phyloP scores from a whole-genome alignment of 257 asterid species.

The Capsicum rhomboideum region DNA sequence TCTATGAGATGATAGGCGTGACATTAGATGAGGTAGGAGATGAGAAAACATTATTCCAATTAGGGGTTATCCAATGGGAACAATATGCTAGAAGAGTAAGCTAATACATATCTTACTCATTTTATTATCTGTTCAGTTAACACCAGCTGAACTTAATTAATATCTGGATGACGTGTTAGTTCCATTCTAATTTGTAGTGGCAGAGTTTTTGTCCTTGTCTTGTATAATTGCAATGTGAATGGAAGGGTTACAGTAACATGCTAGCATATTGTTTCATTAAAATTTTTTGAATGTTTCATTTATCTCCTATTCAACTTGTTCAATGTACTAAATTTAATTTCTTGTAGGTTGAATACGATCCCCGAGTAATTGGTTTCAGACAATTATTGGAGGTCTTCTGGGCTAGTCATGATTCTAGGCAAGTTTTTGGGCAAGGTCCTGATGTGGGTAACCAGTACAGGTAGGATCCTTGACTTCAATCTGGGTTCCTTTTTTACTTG shows the following conservation, averaged over 20 bases:
- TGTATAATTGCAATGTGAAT: neutral
- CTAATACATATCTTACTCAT: neutral
- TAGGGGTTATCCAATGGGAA: neutral
- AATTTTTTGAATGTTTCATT: neutral
- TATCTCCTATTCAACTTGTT: conserved; percentile 2
- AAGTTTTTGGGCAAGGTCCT: conserved; percentile 98
- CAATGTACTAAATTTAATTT: neutral
- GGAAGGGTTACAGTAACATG: neutral
- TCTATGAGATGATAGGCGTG: neutral
- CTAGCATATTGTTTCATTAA: too few relatives aligned
- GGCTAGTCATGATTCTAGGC: conserved; percentile 89
- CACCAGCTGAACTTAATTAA: neutral
- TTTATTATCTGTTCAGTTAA: neutral
- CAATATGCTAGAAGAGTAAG: neutral
- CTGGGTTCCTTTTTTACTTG: neutral
- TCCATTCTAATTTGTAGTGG: neutral
- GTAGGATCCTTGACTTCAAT: conserved; percentile 25
- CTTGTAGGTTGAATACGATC: conserved; percentile 82
- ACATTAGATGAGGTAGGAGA: neutral
- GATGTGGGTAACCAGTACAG: conserved; percentile 95
- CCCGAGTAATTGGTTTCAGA: conserved; percentile 45
- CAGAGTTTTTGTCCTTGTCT: neutral
- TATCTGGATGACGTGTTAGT: neutral
- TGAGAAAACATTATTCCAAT: neutral
- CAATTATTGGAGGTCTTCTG: conserved; percentile 89